Percentiles rank a stretch among this genome's conserved stretches.
Evolutionary conservation across 202 grass and related monocot genomes (phyloP).

Genomic region (Schoenoplectus tabernaemontani): DNA sequence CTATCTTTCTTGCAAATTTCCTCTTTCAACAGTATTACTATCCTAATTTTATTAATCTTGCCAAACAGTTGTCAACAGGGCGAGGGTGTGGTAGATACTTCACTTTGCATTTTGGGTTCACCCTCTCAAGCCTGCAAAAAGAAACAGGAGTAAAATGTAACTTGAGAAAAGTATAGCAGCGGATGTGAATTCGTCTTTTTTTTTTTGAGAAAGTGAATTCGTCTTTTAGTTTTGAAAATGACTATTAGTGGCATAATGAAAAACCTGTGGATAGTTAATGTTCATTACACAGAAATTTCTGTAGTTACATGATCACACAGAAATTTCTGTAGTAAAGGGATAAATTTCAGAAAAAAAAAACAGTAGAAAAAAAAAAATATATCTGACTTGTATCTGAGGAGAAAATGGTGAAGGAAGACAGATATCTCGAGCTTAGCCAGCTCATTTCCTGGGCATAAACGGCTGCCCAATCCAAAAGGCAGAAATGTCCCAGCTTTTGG

Average conservation of each 20-base stretch:
- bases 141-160: not conserved
- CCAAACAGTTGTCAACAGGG: constrained; percentile 70
- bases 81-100: constrained; percentile 70
- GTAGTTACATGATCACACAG: not conserved
- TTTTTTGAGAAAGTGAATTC: too few relatives aligned
- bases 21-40: not conserved
- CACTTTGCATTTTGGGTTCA: constrained; percentile 34
- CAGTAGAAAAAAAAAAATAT: not conserved
- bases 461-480: constrained; percentile 48
- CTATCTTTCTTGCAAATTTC: too few relatives aligned
- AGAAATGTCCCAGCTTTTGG: constrained; percentile 72
- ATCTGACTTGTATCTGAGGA: constrained; percentile 60
- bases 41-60: constrained; percentile 47
- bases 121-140: constrained; percentile 41
- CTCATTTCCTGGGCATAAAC: constrained; percentile 77
- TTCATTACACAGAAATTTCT: too few relatives aligned
- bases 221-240: not conserved
- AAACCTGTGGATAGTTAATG: not conserved
- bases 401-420: constrained; percentile 87
- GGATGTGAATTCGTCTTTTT: too few relatives aligned
- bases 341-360: not conserved
- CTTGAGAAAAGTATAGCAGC: not conserved
- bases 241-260: not conserved
- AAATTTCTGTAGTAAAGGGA: not conserved
- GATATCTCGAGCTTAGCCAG: constrained; percentile 90